phyloP scores from a whole-genome alignment of 1,284 basidiomycete genomes.

The Boletus hoseneyae region DNA sequence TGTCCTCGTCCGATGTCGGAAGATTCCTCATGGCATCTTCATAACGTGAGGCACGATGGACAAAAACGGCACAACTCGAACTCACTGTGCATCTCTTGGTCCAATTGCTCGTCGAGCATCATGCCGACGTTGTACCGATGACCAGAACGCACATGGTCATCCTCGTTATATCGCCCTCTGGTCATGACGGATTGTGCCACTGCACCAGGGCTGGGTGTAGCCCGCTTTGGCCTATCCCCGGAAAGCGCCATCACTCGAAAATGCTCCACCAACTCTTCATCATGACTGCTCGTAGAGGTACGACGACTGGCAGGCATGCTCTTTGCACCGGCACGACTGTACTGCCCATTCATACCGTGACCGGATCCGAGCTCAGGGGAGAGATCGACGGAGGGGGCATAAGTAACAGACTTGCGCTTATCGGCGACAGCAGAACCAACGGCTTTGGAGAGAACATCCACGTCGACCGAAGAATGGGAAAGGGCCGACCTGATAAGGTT shows the following conservation, averaged over 20 bases:
- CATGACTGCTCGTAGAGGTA: conserved; percentile 75
- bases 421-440: conserved; percentile 62
- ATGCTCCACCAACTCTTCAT: conserved; percentile 75
- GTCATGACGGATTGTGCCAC: conserved; percentile 50
- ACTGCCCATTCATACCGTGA: conserved; percentile 46
- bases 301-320: conserved; percentile 87
- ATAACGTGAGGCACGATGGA: conserved; percentile 19
- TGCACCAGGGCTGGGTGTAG: conserved; percentile 49
- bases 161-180: conserved; percentile 47
- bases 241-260: conserved; percentile 64
- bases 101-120: conserved; percentile 86
- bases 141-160: conserved; percentile 53
- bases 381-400: conserved; percentile 69
- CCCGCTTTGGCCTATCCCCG: conserved; percentile 53
- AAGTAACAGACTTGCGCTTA: conserved; percentile 84
- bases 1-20: conserved; percentile 90
- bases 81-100: conserved; percentile 88
- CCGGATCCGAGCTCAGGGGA: conserved; percentile 59
- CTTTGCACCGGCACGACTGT: conserved; percentile 70
- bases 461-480: conserved; percentile 51
- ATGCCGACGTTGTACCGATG: conserved; percentile 75
- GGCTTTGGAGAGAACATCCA: conserved; percentile 57
- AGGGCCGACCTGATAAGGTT: conserved; percentile 42
- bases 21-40: conserved; percentile 88
- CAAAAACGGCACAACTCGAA: conserved; percentile 18